Base-by-base conservation (phyloP, 2,329 filamentous ascomycete genomes). In the Apiospora malaysiana region DNA sequence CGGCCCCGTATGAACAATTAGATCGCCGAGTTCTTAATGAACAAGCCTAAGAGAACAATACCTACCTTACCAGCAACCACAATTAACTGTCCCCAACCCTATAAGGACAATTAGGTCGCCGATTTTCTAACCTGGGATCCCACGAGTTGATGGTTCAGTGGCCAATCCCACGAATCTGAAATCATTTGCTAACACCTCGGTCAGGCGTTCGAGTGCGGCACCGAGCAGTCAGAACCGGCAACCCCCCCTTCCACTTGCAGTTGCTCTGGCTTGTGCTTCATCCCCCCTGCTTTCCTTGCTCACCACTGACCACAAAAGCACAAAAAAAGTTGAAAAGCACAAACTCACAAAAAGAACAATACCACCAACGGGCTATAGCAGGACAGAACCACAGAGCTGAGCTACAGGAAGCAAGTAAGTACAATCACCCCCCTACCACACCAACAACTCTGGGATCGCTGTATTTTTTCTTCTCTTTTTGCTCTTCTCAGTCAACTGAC, bases 121-220 rank as follows among this genome's bases (percentile, higher is more conserved):
- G 32, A 40, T 40, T 40, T 40, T 4, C n/a, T 10, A 63, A 40
- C 56, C 56, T 40, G 56, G 18, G 32, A 63, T 37, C 21, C 56
- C 18, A 40, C n/a, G 27, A 23, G 56, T 63, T 63, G 56, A 9
- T 63, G 56, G 56, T 23, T n/a, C 32, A 63, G 56, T 63, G 56
- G 56, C n/a, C 27, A 23, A 63, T 40, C 27, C 2, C 9, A 63
- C 21, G 18, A 23, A 9, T 12, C 56, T 12, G 18, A 40, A 40
- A 2, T 4, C 21, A 9, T 2, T 21, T 63, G 56, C 56, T 63
- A 63, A 63, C 56, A 40, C 10, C 12, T 5, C 32, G 32, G 32
- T 40, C 32, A 63, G 56, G 56, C 21, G 56, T 63, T 63, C 56
- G 32, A 63, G 21, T 32, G 12, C 32, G 56, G 56, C 32, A n/a